Evolutionary conservation across 441 rosid genomes (phyloP).

Genomic region (Lagerstroemia fauriei): DNA sequence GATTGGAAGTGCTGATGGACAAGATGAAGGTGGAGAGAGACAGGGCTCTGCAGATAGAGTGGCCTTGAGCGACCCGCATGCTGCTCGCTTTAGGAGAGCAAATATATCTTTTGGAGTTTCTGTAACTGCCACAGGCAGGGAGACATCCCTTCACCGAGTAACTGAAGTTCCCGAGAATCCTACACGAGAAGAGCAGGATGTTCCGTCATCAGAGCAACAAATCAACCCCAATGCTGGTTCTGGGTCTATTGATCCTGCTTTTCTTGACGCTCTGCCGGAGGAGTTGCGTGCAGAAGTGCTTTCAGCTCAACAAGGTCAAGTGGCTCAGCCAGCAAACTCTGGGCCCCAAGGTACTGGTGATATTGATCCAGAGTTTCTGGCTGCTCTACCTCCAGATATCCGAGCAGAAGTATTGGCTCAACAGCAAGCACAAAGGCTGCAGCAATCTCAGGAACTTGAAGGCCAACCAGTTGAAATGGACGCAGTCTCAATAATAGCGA

Average conservation of each 20-base stretch:
- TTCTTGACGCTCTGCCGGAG: slow-evolving; percentile 96
- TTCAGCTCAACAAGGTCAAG: slow-evolving; percentile 89
- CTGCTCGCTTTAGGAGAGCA: slow-evolving; percentile 67
- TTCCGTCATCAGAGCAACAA: slow-evolving; percentile 66
- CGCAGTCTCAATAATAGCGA: slow-evolving; percentile 93
- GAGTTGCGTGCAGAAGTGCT: slow-evolving; percentile 98
- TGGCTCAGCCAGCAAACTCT: slow-evolving; percentile 71
- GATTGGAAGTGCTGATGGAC: slow-evolving; percentile 99
- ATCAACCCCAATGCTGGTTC: slow-evolving; percentile 61
- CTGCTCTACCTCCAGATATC: slow-evolving; percentile 98
- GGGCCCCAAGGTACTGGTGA: slow-evolving; percentile 77
- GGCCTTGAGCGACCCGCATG: slow-evolving; percentile 53
- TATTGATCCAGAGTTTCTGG: slow-evolving; percentile 97
- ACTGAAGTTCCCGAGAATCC: slow-evolving; percentile 95
- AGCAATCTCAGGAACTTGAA: slow-evolving; percentile 96
- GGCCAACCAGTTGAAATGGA: slow-evolving; percentile 99
- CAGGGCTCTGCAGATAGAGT: slow-evolving; percentile 75
- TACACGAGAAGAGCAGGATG: slow-evolving; percentile 84
- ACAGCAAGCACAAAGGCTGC: slow-evolving; percentile 91
- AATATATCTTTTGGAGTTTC: slow-evolving; percentile 62
- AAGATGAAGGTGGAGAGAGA: slow-evolving; percentile 94
- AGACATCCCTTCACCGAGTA: slow-evolving; percentile 81
- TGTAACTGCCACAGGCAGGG: slow-evolving; percentile 64
- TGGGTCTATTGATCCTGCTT: slow-evolving; percentile 91
- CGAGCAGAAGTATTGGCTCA: slow-evolving; percentile 95